phyloP scores from a whole-genome alignment of 1,284 basidiomycete genomes.

The Pholiota adiposa region DNA sequence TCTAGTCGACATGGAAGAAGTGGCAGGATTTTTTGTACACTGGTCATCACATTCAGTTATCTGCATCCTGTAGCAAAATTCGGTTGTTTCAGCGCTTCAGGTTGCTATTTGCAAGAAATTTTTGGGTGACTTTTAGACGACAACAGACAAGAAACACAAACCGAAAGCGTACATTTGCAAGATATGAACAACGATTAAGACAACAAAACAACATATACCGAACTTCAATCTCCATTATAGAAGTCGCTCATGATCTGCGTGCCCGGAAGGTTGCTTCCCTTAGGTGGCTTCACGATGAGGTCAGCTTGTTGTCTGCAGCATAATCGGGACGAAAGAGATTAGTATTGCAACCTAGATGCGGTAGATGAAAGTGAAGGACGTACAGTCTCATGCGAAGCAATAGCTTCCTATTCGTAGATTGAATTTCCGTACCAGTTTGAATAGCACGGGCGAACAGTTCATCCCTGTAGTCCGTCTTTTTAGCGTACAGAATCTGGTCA shows the following conservation, averaged over 20 bases:
- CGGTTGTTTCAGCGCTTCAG: too few relatives aligned
- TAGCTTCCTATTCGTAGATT: constrained; percentile 73
- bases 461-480: constrained; percentile 72
- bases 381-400: constrained; percentile 57
- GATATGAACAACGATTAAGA: neutral
- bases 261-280: constrained; percentile 21
- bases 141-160: too few relatives aligned
- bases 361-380: constrained; percentile 34
- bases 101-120: too few relatives aligned
- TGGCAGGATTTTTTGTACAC: too few relatives aligned
- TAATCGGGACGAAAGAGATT: constrained; percentile 4
- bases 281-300: constrained; percentile 41
- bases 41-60: too few relatives aligned
- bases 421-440: constrained; percentile 70
- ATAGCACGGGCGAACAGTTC: constrained; percentile 77
- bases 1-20: too few relatives aligned
- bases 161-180: neutral
- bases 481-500: constrained; percentile 70
- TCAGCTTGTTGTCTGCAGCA: constrained; percentile 65
- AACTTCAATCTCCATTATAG: neutral
- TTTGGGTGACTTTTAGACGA: too few relatives aligned
- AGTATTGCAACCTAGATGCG: too few relatives aligned
- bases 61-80: too few relatives aligned
- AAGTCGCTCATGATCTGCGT: neutral
- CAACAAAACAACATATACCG: neutral